Conservation (phyloP, 2,329 filamentous ascomycete genomes). For the Aspergillus floridensis region DNA sequence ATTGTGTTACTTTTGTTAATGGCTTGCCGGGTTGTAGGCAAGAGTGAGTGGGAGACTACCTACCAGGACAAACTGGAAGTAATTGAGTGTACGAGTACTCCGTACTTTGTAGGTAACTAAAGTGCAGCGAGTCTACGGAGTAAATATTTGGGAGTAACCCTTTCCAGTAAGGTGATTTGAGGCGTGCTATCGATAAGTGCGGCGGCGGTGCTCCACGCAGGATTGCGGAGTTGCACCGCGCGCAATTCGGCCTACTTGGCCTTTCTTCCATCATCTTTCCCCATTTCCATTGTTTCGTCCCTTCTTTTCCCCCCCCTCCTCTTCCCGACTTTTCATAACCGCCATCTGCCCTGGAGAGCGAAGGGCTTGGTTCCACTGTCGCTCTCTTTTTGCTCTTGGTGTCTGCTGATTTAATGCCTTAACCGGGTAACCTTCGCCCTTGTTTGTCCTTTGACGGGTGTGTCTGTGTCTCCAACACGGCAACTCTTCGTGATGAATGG, state of each 20-base stretch:
- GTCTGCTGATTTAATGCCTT: slow-evolving; percentile 28
- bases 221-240: not conserved
- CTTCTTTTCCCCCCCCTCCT: not conserved
- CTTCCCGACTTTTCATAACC: not conserved
- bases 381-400: not conserved
- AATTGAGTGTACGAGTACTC: no score
- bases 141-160: no score
- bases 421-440: slow-evolving; percentile 3
- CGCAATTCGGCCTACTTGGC: slow-evolving; percentile 21
- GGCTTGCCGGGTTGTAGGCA: not conserved
- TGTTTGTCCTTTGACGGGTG: slow-evolving; percentile 8
- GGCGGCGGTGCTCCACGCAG: not conserved
- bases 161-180: no score
- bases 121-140: no score
- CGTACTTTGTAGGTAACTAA: no score
- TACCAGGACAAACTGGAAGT: no score
- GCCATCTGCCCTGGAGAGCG: not conserved
- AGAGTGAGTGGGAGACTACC: not conserved
- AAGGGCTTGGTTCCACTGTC: slow-evolving; percentile 1
- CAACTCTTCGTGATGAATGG: slow-evolving; percentile 66
- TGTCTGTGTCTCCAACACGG: slow-evolving; percentile 1
- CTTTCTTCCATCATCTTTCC: not conserved
- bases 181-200: not conserved
- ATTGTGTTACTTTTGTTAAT: not conserved
- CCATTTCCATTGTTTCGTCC: not conserved